Evolutionary conservation across 192 early-diverging fungal species (phyloP).

Genomic region (Backusella luteola): DNA sequence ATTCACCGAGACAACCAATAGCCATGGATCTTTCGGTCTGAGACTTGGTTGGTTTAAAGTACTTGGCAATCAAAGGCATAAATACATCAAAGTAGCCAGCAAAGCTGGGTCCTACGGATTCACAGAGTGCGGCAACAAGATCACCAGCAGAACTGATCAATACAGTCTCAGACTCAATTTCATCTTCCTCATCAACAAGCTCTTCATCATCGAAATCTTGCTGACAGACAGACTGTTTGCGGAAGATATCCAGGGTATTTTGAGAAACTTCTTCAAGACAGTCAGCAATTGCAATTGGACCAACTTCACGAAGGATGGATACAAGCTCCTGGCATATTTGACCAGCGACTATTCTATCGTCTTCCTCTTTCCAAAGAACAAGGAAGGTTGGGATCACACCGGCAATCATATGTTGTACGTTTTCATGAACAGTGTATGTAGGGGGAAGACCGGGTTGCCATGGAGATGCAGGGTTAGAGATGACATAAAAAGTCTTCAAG

Average conservation of each 20-base stretch:
- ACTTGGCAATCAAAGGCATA: slow-evolving; percentile 76
- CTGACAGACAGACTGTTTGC: slow-evolving; percentile 73
- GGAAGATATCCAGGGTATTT: slow-evolving; percentile 56
- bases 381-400: slow-evolving; percentile 70
- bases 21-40: slow-evolving; percentile 86
- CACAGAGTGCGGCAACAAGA: slow-evolving; percentile 73
- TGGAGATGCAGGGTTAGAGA: slow-evolving; percentile 55
- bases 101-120: slow-evolving; percentile 72
- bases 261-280: slow-evolving; percentile 35
- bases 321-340: slow-evolving; percentile 75
- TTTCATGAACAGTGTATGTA: slow-evolving; percentile 67
- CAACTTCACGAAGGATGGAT: slow-evolving; percentile 66
- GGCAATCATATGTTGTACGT: slow-evolving; percentile 67
- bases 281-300: slow-evolving; percentile 65
- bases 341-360: slow-evolving; percentile 76
- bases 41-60: slow-evolving; percentile 69
- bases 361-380: slow-evolving; percentile 74
- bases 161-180: slow-evolving; percentile 81
- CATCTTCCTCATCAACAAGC: slow-evolving; percentile 73
- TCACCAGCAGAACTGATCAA: slow-evolving; percentile 79
- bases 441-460: slow-evolving; percentile 76
- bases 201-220: slow-evolving; percentile 63
- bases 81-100: slow-evolving; percentile 72
- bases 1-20: slow-evolving; percentile 83
- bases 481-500: slow-evolving; percentile 73